Evolutionary conservation across 2,329 filamentous ascomycete genomes (phyloP), one percentile per base, ranked within the genome.

Genomic region (Immersiporthe knoxdaviesiana): DNA sequence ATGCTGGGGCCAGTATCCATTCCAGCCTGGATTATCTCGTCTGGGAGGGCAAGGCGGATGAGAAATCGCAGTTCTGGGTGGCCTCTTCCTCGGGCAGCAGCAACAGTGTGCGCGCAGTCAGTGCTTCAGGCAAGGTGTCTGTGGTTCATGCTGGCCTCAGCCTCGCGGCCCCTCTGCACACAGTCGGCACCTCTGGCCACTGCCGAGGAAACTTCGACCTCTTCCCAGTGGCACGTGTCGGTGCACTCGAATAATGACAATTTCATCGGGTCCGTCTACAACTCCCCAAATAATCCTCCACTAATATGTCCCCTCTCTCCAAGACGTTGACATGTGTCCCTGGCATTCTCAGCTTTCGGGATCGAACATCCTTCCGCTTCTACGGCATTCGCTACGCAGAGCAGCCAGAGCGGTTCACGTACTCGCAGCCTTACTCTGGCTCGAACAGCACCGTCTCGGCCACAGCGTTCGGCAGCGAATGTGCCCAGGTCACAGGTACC

Each of bases 291-390:
- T 7, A 39, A 7, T 12, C 37, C 37, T 12, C 37, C 37, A 39
- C 37, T 39, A 12, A 12, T 39, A n/a, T n/a, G n/a, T 10, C 11
- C 11, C 37, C 6, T 39, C 37, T 39, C 37, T 18, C 2, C 7
- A 7, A 7, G 35, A 27, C 21, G 8, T 35, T 62, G 59, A 62
- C n/a, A 35, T 21, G 16, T 32, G 39, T 6, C 3, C 6, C 21
- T 18, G 35, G 4, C 30, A 30, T 32, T n/a, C 11, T 68, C 44
- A 81, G 81, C 1, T 83, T 79, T 68, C 81, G 83, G 18, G 82
- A 84, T 68, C 79, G 77, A n/a, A 76, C 80, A 30, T 81, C 80
- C 16, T 87, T 86, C 72, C 83, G 84, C 7, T 87, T 86, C 72
- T 76, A 84, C 24, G 84, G 84, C 21, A 75, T 86, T 44, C 80